phyloP scores from a whole-genome alignment of 441 rosid species.

The Gossypium schwendimanii region DNA sequence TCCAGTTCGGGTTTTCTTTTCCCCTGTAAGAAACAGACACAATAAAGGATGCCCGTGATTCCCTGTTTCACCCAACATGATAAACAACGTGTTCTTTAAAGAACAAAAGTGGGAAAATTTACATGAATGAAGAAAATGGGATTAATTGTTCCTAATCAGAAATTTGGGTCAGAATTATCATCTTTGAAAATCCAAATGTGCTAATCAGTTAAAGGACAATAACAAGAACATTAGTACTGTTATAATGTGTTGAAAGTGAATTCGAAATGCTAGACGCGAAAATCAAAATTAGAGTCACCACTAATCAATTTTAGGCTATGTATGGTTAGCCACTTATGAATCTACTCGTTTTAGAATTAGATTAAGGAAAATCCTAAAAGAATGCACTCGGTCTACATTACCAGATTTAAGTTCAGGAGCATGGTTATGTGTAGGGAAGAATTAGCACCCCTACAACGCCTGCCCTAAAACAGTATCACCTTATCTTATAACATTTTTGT shows the following conservation, averaged over 20 bases:
- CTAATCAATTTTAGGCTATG: too few relatives aligned
- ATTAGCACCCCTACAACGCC: too few relatives aligned
- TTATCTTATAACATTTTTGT: too few relatives aligned
- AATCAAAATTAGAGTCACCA: too few relatives aligned
- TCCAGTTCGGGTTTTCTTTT: neutral
- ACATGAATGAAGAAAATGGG: neutral
- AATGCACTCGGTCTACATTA: too few relatives aligned
- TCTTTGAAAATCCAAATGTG: neutral
- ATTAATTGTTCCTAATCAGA: neutral
- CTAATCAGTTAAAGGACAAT: neutral
- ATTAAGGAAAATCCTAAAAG: too few relatives aligned
- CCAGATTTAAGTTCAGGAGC: too few relatives aligned
- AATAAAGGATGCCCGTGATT: neutral
- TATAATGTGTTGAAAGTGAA: neutral
- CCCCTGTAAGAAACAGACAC: slow-evolving; percentile 6
- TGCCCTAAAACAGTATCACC: too few relatives aligned
- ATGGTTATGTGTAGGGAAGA: too few relatives aligned
- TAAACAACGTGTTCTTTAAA: neutral
- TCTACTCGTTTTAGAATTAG: too few relatives aligned
- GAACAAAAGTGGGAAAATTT: neutral
- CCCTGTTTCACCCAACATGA: neutral
- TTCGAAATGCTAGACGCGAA: too few relatives aligned
- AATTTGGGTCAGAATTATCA: neutral
- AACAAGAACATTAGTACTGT: neutral
- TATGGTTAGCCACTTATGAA: too few relatives aligned